These are phyloP conservation scores for Mortierella sp. DNA, from an alignment of 371 early-diverging fungal genomes.

Conservation along the genomic window DNA sequence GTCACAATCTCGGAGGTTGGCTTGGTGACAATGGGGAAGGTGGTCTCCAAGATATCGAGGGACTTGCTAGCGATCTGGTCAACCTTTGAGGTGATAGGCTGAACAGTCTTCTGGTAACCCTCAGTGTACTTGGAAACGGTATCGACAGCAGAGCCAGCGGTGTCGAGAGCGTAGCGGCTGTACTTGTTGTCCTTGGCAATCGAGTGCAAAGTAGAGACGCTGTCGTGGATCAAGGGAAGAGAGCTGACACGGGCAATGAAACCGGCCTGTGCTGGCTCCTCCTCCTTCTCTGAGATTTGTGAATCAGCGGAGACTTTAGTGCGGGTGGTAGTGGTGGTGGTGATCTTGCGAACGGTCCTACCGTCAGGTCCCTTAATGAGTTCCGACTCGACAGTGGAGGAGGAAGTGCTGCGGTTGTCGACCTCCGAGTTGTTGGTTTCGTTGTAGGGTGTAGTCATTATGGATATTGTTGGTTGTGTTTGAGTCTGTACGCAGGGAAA, in stretches of 20 bases:
- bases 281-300: not conserved
- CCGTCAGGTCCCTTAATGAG: conserved; percentile 41
- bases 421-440: conserved; percentile 34
- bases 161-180: conserved; percentile 66
- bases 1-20: conserved; percentile 74
- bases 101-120: conserved; percentile 63
- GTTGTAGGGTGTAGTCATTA: conserved; percentile 39
- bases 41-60: conserved; percentile 72
- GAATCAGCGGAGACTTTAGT: conserved; percentile 15
- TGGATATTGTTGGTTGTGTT: conserved; percentile 3
- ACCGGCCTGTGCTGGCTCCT: conserved; percentile 19
- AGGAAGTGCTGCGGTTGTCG: conserved; percentile 39
- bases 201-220: conserved; percentile 62
- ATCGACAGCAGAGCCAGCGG: conserved; percentile 61
- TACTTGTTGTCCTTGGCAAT: conserved; percentile 70
- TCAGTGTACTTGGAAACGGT: conserved; percentile 62
- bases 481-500: not conserved
- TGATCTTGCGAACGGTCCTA: conserved; percentile 19
- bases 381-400: conserved; percentile 43
- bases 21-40: conserved; percentile 72
- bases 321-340: conserved; percentile 38
- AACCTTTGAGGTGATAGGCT: conserved; percentile 65
- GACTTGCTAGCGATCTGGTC: conserved; percentile 75
- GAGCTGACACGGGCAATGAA: conserved; percentile 69
- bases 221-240: conserved; percentile 74